Evolutionary conservation across 2,329 filamentous ascomycete genomes (phyloP).

Genomic region (Colletotrichum phormii): DNA sequence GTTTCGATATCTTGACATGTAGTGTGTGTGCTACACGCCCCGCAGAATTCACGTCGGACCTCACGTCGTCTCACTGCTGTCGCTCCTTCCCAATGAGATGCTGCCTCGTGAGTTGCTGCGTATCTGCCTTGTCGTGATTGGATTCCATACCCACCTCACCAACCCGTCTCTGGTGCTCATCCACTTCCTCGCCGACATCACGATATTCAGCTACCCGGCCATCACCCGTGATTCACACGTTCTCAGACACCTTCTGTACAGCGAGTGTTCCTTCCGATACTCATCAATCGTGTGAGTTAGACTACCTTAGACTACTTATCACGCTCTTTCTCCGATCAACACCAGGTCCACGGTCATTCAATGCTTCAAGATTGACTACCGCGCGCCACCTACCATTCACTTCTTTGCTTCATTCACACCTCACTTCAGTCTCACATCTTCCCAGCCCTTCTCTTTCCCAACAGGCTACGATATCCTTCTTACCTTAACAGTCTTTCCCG

Average conservation of each 20-base stretch:
- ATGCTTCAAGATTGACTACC: background rate
- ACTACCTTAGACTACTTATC: background rate
- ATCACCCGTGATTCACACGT: background rate
- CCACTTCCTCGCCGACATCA: background rate
- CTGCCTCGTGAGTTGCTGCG: background rate
- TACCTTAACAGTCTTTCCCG: background rate
- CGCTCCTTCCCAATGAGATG: background rate
- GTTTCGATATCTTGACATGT: background rate
- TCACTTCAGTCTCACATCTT: background rate
- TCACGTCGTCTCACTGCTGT: background rate
- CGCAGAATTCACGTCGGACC: background rate
- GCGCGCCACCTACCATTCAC: background rate
- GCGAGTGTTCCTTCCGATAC: background rate
- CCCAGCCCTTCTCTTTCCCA: background rate
- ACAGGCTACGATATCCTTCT: background rate
- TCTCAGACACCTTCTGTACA: background rate
- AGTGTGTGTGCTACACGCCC: background rate
- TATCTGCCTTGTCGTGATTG: background rate
- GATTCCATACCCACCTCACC: background rate
- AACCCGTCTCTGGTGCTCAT: background rate
- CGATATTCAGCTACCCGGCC: no score
- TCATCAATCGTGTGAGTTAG: no score
- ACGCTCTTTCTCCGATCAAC: background rate
- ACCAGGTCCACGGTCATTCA: background rate
- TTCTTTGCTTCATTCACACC: background rate